Evolutionary conservation across 2,329 filamentous ascomycete species (phyloP).

Genomic region (Phyllosticta citrichinensis): DNA sequence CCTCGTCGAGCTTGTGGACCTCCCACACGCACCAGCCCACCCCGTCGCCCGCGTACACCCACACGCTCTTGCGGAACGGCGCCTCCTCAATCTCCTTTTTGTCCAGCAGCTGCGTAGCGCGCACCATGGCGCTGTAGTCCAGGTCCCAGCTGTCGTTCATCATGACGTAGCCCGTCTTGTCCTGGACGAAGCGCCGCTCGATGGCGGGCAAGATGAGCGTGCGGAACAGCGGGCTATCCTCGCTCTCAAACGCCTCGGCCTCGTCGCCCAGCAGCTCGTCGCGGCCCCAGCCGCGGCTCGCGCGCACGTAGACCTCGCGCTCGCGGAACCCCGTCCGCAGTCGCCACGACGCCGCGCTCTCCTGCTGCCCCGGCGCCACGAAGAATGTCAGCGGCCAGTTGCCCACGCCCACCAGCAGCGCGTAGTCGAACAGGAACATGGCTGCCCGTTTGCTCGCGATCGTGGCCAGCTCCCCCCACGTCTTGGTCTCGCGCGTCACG

Average conservation of each 20-base stretch:
- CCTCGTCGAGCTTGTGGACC: slow-evolving; percentile 40
- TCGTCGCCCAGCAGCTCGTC: slow-evolving; percentile 42
- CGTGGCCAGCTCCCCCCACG: slow-evolving; percentile 46
- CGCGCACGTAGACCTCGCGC: slow-evolving; percentile 70
- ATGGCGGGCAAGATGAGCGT: slow-evolving; percentile 59
- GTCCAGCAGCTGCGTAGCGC: slow-evolving; percentile 60
- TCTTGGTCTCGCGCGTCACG: slow-evolving; percentile 45
- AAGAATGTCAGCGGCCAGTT: slow-evolving; percentile 44
- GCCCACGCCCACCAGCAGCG: slow-evolving; percentile 33
- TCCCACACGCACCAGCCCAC: slow-evolving; percentile 56
- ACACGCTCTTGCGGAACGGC: slow-evolving; percentile 61
- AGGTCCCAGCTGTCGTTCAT: slow-evolving; percentile 81
- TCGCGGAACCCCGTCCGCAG: slow-evolving; percentile 64
- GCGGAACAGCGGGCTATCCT: slow-evolving; percentile 48
- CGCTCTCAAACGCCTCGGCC: slow-evolving; percentile 29
- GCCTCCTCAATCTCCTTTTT: slow-evolving; percentile 49
- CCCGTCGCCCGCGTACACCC: slow-evolving; percentile 23
- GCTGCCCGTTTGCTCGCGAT: slow-evolving; percentile 51
- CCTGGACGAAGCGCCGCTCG: slow-evolving; percentile 52
- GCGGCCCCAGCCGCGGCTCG: slow-evolving; percentile 63
- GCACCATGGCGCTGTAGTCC: slow-evolving; percentile 73
- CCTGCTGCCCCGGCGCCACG: slow-evolving; percentile 44
- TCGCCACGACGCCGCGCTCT: slow-evolving; percentile 62
- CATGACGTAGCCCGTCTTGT: slow-evolving; percentile 81
- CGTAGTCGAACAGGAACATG: slow-evolving; percentile 66